Base-by-base conservation (phyloP, 2,329 filamentous ascomycete genomes). In the Lojkania enalia region DNA sequence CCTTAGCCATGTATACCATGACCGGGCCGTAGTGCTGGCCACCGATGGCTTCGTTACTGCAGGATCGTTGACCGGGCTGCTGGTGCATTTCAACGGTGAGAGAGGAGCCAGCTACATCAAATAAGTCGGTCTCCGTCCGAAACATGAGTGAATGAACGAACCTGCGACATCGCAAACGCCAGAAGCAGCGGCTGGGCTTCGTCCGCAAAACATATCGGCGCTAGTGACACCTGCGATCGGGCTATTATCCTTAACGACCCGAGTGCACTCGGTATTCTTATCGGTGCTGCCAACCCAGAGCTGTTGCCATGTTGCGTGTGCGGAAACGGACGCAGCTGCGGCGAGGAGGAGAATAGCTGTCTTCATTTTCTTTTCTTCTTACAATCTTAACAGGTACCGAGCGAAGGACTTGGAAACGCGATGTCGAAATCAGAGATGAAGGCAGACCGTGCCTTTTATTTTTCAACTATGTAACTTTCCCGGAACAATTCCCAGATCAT, bases 61-160 rank as follows among this genome's bases (percentile, higher is more conserved):
- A 70, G 2, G 48, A 48, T 37, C 67, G 63, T 14, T 61, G 55
- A 25, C 55, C 56, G 35, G 64, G 64, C 20, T 70, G 67, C 20
- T 61, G 59, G 54, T 70, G 66, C 66, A 70, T 61, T 43, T 70
- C 67, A 2, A 70, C 67, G 18, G 67, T 69, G 12, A 70, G 59
- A 30, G 58, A 39, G 32, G 23, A 25, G 18, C 67, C 67, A 39
- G 67, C 67, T 69, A 39, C 23, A 6, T 4, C 5, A 5, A 30
- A 23, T 58, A 40, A 64, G 55, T 38, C 37, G 35, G 44, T 30
- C 16, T 39, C 9, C 5, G 13, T 5, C 11, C 16, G 21, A 2
- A 33, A 29, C 18, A 20, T 7, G 19, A 15, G 31, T 40, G 20
- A 16, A 14, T 7, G 14, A 19, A 52, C 55, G 6, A 60, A 69